A percentile compares a stretch with the other conserved stretches of the same genome.
Evolutionary conservation across 2,329 filamentous ascomycete genomes (phyloP).

Genomic region (Phoma sp.): DNA sequence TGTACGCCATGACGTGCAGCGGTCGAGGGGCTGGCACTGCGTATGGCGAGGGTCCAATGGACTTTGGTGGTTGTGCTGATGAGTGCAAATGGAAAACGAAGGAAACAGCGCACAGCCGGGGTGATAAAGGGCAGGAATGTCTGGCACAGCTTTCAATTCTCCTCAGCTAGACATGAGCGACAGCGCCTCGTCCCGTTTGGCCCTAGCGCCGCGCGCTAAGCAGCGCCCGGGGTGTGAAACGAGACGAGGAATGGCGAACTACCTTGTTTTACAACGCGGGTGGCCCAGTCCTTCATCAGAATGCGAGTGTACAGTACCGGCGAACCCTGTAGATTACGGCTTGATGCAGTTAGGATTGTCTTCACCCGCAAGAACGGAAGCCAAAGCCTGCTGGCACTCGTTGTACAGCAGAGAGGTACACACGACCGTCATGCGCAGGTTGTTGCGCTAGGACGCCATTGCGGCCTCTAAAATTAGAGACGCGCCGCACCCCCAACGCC

Average conservation of each 20-base stretch:
- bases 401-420: slow-evolving; percentile 2
- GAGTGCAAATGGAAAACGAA: slow-evolving; percentile 25
- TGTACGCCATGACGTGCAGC: slow-evolving; percentile 50
- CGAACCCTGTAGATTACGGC: slow-evolving; percentile 8
- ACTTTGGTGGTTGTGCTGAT: slow-evolving; percentile 21
- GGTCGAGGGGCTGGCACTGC: slow-evolving; percentile 32
- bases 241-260: slow-evolving; percentile 14
- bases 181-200: slow-evolving; percentile 14
- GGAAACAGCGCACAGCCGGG: slow-evolving; percentile 34
- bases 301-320: slow-evolving; percentile 20
- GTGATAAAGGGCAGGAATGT: slow-evolving; percentile 33
- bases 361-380: background rate
- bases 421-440: slow-evolving; percentile 11
- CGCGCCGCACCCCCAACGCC: slow-evolving; percentile 18
- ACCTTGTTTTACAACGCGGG: slow-evolving; percentile 31
- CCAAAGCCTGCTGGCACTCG: slow-evolving; percentile 10
- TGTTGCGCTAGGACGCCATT: slow-evolving; percentile 11
- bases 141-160: slow-evolving; percentile 21
- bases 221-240: slow-evolving; percentile 14
- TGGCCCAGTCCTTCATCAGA: slow-evolving; percentile 32
- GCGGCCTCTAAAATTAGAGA: slow-evolving; percentile 31
- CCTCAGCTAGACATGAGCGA: slow-evolving; percentile 21
- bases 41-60: slow-evolving; percentile 23
- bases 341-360: slow-evolving; percentile 16
- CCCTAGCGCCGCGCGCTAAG: slow-evolving; percentile 14